These are phyloP conservation scores for Chenopodium album DNA, from an alignment of 148 eudicot genomes.

Conservation along the genomic window DNA sequence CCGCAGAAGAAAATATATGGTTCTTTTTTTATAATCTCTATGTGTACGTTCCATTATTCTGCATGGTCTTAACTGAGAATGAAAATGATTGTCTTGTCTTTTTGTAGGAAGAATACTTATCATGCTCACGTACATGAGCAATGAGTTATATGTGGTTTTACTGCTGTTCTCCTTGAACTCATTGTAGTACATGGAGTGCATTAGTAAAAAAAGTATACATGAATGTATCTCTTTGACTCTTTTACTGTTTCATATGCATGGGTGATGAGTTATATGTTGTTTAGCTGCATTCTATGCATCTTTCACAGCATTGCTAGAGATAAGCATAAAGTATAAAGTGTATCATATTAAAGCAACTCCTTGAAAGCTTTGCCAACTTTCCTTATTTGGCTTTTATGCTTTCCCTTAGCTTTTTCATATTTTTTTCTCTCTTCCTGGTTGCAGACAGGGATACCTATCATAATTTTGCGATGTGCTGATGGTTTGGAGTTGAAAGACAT, in stretches of 20 bases:
- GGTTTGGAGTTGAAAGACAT: constrained; percentile 70
- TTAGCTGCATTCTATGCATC: not conserved
- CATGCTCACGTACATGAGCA: not conserved
- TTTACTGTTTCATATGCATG: not conserved
- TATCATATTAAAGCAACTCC: not conserved
- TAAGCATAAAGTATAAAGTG: not conserved
- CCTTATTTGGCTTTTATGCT: not conserved
- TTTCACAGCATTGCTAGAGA: not conserved
- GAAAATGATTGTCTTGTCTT: not conserved
- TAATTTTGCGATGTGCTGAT: constrained; percentile 73
- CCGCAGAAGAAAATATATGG: no score
- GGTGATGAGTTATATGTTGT: not conserved
- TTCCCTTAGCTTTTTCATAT: not conserved
- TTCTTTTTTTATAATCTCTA: not conserved
- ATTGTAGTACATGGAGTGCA: not conserved
- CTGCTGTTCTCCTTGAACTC: not conserved
- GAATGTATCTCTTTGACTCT: not conserved
- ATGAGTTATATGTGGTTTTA: not conserved
- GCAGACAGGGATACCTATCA: constrained; percentile 72
- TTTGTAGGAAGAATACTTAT: not conserved
- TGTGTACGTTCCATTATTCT: not conserved
- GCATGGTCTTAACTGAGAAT: not conserved
- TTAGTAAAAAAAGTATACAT: not conserved
- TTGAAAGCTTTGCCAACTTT: not conserved
- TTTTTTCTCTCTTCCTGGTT: constrained; percentile 17